Evolutionary conservation across 345 rosid genomes (phyloP).

Genomic region (Zanthoxylum bungeanum): DNA sequence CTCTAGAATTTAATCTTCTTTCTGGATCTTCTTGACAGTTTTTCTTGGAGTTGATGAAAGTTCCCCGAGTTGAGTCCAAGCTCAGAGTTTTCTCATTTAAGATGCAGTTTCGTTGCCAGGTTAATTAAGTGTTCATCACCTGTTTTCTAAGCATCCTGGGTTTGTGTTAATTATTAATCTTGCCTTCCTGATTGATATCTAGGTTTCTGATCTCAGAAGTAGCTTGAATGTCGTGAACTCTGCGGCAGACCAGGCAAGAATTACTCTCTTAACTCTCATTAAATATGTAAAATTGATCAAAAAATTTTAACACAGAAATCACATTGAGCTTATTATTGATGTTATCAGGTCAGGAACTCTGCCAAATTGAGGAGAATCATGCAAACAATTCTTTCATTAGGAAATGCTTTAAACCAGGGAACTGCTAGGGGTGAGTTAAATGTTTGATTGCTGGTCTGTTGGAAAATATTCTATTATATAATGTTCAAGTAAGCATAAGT

Average conservation of each 20-base stretch:
- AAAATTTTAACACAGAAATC: slow-evolving; percentile 3
- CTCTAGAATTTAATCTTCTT: slow-evolving; percentile 15
- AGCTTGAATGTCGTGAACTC: slow-evolving; percentile 74
- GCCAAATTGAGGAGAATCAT: slow-evolving; percentile 79
- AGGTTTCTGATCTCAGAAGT: slow-evolving; percentile 80
- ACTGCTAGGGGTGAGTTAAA: slow-evolving; percentile 87
- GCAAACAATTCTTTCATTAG: slow-evolving; percentile 91
- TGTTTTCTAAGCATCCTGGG: slow-evolving; percentile 5
- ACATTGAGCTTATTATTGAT: background rate
- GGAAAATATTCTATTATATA: background rate
- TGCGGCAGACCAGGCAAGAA: slow-evolving; percentile 74
- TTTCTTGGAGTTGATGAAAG: slow-evolving; percentile 87
- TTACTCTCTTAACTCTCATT: background rate
- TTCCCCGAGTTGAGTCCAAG: slow-evolving; percentile 87
- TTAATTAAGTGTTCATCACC: slow-evolving; percentile 21
- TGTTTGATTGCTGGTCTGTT: background rate
- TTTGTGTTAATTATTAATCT: slow-evolving; percentile 18
- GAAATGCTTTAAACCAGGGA: slow-evolving; percentile 96
- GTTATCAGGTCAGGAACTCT: slow-evolving; percentile 57
- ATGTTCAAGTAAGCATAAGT: background rate
- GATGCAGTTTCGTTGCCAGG: slow-evolving; percentile 84
- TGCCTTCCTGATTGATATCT: slow-evolving; percentile 9
- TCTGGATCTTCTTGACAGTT: slow-evolving; percentile 51
- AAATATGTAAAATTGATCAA: slow-evolving; percentile 3
- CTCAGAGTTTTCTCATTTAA: slow-evolving; percentile 92